phyloP scores from a whole-genome alignment of 345 rosid species.

The Gossypium turneri region DNA sequence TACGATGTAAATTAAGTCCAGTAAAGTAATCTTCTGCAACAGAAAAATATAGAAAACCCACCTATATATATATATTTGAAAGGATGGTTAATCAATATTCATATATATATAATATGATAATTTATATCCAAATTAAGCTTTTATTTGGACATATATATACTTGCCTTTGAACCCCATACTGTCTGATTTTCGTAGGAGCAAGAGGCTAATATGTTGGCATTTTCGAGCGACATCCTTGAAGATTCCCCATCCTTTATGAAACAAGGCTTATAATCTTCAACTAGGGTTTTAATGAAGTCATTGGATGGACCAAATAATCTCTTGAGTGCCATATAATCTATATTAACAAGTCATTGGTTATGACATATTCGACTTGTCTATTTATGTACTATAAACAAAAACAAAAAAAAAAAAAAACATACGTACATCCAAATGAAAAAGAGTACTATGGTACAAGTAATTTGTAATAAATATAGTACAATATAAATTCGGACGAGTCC shows the following conservation, averaged over 20 bases:
- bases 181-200: constrained; percentile 30
- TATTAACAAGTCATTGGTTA: too few relatives aligned
- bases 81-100: background rate
- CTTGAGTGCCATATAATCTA: constrained; percentile 14
- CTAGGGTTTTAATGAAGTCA: constrained; percentile 24
- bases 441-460: too few relatives aligned
- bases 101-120: background rate
- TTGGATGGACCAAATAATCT: background rate
- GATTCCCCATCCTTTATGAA: background rate
- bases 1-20: constrained; percentile 27
- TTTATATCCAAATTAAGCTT: background rate
- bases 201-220: constrained; percentile 26
- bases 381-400: too few relatives aligned
- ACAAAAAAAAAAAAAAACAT: too few relatives aligned
- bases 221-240: constrained; percentile 12
- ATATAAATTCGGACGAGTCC: too few relatives aligned
- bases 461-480: too few relatives aligned
- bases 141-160: background rate
- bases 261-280: background rate
- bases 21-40: constrained; percentile 45
- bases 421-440: too few relatives aligned
- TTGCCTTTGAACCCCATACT: constrained; percentile 42
- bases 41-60: constrained; percentile 34
- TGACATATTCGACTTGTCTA: too few relatives aligned
- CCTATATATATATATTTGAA: constrained; percentile 21